These are phyloP conservation scores for Mrakia blollopis DNA, from an alignment of 768 basidiomycete genomes.

Conservation along the genomic window DNA sequence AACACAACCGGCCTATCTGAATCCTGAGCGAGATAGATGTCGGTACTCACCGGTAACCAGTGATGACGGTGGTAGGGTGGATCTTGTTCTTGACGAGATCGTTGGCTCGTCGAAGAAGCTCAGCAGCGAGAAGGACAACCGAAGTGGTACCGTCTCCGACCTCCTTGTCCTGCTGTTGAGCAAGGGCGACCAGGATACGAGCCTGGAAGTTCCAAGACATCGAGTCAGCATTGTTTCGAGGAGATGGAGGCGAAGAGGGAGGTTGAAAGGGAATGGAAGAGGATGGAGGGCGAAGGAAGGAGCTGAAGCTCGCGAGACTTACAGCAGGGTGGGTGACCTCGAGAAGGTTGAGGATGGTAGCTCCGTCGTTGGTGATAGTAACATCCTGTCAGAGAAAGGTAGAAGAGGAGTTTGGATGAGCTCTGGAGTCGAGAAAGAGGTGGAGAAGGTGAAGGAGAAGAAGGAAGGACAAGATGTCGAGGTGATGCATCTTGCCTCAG, in stretches of 20 bases:
- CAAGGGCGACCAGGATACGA: conserved; percentile 93
- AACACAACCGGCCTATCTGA: neutral
- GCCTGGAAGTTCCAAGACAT: conserved; percentile 35
- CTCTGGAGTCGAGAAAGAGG: neutral
- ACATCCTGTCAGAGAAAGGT: conserved; percentile 67
- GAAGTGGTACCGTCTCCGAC: conserved; percentile 99
- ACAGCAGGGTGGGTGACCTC: conserved; percentile 96
- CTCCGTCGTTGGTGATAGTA: conserved; percentile 98
- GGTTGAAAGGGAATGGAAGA: neutral
- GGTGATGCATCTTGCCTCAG: neutral
- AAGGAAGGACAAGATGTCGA: neutral
- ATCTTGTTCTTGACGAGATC: conserved; percentile 97
- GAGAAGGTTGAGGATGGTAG: conserved; percentile 91
- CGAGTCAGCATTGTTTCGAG: neutral
- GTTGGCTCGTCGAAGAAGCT: conserved; percentile 89
- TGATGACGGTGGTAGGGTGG: conserved; percentile 98
- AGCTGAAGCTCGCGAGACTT: conserved; percentile 28
- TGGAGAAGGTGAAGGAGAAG: neutral
- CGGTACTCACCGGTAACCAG: conserved; percentile 67
- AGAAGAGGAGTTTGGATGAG: conserved; percentile 31
- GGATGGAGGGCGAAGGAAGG: neutral
- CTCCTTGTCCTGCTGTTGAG: conserved; percentile 98
- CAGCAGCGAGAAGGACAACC: conserved; percentile 96
- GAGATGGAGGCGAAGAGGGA: neutral
- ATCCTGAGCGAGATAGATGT: neutral